These are phyloP conservation scores for Echium plantagineum DNA, from an alignment of 257 asterid genomes.

Conservation along the genomic window DNA sequence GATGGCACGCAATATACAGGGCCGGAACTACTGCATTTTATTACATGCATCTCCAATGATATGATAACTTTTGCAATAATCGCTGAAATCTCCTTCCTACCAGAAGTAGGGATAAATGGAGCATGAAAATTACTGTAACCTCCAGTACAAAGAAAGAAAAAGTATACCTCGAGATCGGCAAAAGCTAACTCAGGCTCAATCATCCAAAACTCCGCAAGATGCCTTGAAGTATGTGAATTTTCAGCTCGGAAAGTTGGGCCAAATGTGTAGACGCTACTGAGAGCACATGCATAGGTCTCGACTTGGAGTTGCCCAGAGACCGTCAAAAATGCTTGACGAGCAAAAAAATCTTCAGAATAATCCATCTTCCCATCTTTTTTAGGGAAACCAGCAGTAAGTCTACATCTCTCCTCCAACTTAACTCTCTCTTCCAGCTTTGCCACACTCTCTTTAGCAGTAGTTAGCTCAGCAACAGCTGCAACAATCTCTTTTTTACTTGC, in stretches of 20 bases:
- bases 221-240: constrained; percentile 84
- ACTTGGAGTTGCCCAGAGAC: constrained; percentile 98
- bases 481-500: constrained; percentile 46
- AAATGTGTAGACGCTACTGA: constrained; percentile 81
- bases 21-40: too few species aligned
- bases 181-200: constrained; percentile 97
- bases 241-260: constrained; percentile 98
- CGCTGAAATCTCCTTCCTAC: too few species aligned
- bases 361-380: constrained; percentile 77
- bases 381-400: constrained; percentile 55
- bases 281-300: constrained; percentile 90
- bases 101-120: not conserved
- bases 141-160: not conserved
- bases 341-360: constrained; percentile 74
- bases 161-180: constrained; percentile 72
- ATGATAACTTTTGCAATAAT: too few species aligned
- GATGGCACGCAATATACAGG: too few species aligned
- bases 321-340: constrained; percentile 85
- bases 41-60: too few species aligned
- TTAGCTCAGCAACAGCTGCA: constrained; percentile 64
- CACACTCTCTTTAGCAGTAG: constrained; percentile 56
- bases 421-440: constrained; percentile 47
- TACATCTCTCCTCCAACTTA: constrained; percentile 49
- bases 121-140: not conserved
- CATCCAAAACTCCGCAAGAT: constrained; percentile 98